Evolutionary conservation across 2,329 filamentous ascomycete species (phyloP), one percentile per base, ranked within the genome.

Genomic region (Aspergillus floridensis): DNA sequence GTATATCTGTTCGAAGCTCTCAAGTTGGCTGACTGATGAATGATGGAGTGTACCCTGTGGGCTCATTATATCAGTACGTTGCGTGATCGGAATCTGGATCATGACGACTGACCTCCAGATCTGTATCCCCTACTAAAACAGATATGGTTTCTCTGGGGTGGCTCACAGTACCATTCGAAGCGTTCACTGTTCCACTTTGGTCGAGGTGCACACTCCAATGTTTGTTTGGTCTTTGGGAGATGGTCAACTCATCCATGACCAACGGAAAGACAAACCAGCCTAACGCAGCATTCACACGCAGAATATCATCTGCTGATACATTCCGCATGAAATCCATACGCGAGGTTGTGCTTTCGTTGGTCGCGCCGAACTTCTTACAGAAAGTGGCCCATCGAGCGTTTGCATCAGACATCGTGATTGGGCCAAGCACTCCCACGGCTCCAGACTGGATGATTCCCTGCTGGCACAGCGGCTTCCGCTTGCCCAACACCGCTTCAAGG

Each of bases 361-460:
- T 41, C n/a, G 53, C 53, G 31, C 53, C 53, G n/a, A 32, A 12
- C 14, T 47, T 5, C 41, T 21, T 11, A 32, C 53, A 47, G 6
- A 55, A 55, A 31, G 41, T 46, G 7, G 7, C 44, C 53, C 53
- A 55, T n/a, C 41, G 53, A 12, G 14, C 29, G 19, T 55, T 19
- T 1, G 44, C 26, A 2, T 31, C 22, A 1, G 22, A 26, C 53
- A 55, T 55, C 4, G 53, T 5, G 29, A 55, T 55, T 3, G 53
- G 53, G 6, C 53, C 53, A 6, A 55, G 53, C 41, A 55, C 41
- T 11, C 53, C 53, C 2, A 55, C 2, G 4, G 53, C 44, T 2
- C 53, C 53, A 19, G 53, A 55, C 21, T 55, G 53, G 4, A 55
- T 46, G 11, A 55, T 55, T 12, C 41, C 53, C n/a, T 46, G 53